These are phyloP conservation scores for Gigaspora rosea DNA, from an alignment of 192 early-diverging fungal species.

Conservation along the genomic window DNA sequence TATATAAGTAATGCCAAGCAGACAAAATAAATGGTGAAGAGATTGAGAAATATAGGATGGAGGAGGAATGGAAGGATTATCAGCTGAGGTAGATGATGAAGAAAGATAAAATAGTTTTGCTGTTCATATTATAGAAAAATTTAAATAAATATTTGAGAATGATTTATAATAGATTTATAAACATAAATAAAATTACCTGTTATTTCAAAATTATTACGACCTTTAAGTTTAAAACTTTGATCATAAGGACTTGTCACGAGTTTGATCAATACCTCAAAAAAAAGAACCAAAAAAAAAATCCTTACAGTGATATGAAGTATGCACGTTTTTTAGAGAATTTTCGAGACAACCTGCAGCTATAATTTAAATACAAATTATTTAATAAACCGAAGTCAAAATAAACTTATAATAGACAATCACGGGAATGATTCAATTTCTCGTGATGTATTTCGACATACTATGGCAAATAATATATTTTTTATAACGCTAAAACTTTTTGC, in stretches of 20 bases:
- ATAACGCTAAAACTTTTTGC: too few relatives aligned
- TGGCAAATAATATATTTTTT: too few relatives aligned
- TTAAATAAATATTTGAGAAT: too few relatives aligned
- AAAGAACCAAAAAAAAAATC: too few relatives aligned
- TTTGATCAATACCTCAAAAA: slow-evolving; percentile 1
- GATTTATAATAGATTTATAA: neutral
- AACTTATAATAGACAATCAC: too few relatives aligned
- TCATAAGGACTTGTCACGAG: neutral
- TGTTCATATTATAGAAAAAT: neutral
- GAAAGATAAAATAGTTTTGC: slow-evolving; percentile 5
- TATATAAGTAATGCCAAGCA: neutral
- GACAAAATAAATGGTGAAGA: neutral
- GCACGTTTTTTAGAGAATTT: neutral
- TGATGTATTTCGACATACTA: too few relatives aligned
- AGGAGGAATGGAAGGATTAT: neutral
- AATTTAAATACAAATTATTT: neutral
- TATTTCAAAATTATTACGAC: neutral
- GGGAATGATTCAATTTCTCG: too few relatives aligned
- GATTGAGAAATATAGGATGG: neutral
- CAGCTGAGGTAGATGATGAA: neutral
- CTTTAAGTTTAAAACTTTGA: neutral
- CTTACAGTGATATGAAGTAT: neutral
- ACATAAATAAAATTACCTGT: neutral
- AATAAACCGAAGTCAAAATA: neutral
- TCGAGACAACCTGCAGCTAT: neutral